phyloP scores from a whole-genome alignment of 1,139 yeast genomes.

The Geotrichum fermentans region DNA sequence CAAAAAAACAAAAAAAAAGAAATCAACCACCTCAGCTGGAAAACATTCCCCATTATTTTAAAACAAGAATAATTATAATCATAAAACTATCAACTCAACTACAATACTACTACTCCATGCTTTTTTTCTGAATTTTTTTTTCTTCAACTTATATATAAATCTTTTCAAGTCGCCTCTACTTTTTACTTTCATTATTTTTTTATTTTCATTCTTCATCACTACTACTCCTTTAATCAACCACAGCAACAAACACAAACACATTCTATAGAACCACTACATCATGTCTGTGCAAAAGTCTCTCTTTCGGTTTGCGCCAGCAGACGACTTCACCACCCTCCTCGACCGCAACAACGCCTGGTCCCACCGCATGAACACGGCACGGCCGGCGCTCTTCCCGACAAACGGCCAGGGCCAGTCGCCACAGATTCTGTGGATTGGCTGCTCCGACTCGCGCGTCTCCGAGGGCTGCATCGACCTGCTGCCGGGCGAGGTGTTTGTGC shows the following conservation, averaged over 20 bases:
- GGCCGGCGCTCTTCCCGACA: slow-evolving; percentile 60
- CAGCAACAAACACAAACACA: not conserved
- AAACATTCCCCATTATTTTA: too few relatives aligned
- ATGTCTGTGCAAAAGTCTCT: slow-evolving; percentile 18
- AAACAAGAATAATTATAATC: too few relatives aligned
- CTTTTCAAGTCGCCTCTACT: not conserved
- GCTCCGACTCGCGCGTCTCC: slow-evolving; percentile 89
- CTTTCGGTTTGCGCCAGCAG: slow-evolving; percentile 32
- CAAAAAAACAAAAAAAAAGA: too few relatives aligned
- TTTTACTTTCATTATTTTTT: not conserved
- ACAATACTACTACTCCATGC: too few relatives aligned
- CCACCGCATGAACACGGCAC: slow-evolving; percentile 50
- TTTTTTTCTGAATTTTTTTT: not conserved
- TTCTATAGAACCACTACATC: too few relatives aligned
- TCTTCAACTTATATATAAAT: not conserved
- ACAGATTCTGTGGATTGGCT: slow-evolving; percentile 92
- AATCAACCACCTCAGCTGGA: too few relatives aligned
- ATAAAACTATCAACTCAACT: too few relatives aligned
- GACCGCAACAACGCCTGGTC: slow-evolving; percentile 67
- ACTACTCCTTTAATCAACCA: not conserved
- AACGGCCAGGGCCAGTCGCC: slow-evolving; percentile 88
- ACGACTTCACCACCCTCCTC: slow-evolving; percentile 53
- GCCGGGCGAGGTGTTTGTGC: slow-evolving; percentile 94
- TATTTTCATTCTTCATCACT: not conserved
- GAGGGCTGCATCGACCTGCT: slow-evolving; percentile 67